A percentile compares a stretch with the other conserved stretches of the same genome.
phyloP scores from a whole-genome alignment of 1,139 yeast genomes.

The Arxiozyma heterogenica region DNA sequence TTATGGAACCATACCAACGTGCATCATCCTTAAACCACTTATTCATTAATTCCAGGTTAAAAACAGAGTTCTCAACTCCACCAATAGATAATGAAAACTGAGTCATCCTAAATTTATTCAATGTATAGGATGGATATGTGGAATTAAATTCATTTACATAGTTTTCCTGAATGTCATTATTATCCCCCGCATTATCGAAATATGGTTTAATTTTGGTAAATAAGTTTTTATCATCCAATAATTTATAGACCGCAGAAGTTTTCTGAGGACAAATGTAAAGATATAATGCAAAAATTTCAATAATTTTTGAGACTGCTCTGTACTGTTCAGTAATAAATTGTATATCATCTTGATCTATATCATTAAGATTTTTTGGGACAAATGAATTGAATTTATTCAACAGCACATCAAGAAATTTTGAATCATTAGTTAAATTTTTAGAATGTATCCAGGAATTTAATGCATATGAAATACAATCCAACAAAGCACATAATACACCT shows the following conservation, averaged over 20 bases:
- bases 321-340: conserved; percentile 41
- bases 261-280: conserved; percentile 50
- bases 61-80: conserved; percentile 47
- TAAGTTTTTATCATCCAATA: conserved; percentile 37
- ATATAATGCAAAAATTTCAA: conserved; percentile 67
- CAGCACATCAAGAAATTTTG: conserved; percentile 43
- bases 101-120: conserved; percentile 47
- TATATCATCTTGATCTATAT: not conserved
- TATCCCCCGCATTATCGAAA: conserved; percentile 35
- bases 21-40: conserved; percentile 40
- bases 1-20: conserved; percentile 39
- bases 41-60: conserved; percentile 58
- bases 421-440: conserved; percentile 43
- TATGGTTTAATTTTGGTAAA: conserved; percentile 31
- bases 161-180: conserved; percentile 40
- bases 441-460: conserved; percentile 63
- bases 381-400: conserved; percentile 32
- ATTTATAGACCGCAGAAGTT: conserved; percentile 37
- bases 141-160: conserved; percentile 39
- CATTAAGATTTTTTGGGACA: conserved; percentile 9
- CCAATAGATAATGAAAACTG: conserved; percentile 40
- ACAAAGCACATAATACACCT: conserved; percentile 43
- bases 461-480: conserved; percentile 58
- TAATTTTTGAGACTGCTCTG: conserved; percentile 54
- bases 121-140: conserved; percentile 40